phyloP scores from a whole-genome alignment of 2,329 filamentous ascomycete species.

The Gaeumannomyces tritici region DNA sequence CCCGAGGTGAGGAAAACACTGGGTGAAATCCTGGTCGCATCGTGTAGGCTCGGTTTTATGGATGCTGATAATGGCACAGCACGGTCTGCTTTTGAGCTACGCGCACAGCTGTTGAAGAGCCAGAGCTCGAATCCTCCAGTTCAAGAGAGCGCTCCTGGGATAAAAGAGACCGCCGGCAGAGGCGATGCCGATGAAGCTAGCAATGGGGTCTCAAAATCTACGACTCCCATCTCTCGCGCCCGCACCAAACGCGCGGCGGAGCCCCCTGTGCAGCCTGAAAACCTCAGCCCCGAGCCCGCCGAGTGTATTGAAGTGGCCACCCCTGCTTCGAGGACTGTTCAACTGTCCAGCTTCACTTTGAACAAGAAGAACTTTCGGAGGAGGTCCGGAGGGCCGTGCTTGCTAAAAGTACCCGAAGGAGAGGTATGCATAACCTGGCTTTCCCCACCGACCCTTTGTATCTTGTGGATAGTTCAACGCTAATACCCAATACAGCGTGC shows the following conservation, averaged over 20 bases:
- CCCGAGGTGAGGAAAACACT: conserved; percentile 21
- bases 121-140: neutral
- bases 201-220: neutral
- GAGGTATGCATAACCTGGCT: conserved; percentile 27
- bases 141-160: conserved; percentile 10
- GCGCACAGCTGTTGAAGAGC: conserved; percentile 23
- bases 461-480: neutral
- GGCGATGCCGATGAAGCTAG: neutral
- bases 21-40: neutral
- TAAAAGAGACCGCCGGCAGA: neutral
- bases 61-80: conserved; percentile 4
- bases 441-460: neutral
- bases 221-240: neutral
- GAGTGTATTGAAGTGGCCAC: conserved; percentile 9
- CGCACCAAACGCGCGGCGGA: neutral
- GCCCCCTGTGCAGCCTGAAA: neutral
- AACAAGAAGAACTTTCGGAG: conserved; percentile 31
- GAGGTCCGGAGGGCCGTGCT: conserved; percentile 27
- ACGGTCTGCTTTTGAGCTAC: conserved; percentile 31
- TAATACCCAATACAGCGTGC: conserved; percentile 37
- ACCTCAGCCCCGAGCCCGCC: conserved; percentile 12
- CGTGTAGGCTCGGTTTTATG: neutral
- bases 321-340: conserved; percentile 8
- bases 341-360: conserved; percentile 36
- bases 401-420: conserved; percentile 34